Percentiles rank a stretch among this genome's conserved stretches.
Evolutionary conservation across 371 early-diverging fungal species (phyloP).

Genomic region (Amoeboaphelidium protococcarum): DNA sequence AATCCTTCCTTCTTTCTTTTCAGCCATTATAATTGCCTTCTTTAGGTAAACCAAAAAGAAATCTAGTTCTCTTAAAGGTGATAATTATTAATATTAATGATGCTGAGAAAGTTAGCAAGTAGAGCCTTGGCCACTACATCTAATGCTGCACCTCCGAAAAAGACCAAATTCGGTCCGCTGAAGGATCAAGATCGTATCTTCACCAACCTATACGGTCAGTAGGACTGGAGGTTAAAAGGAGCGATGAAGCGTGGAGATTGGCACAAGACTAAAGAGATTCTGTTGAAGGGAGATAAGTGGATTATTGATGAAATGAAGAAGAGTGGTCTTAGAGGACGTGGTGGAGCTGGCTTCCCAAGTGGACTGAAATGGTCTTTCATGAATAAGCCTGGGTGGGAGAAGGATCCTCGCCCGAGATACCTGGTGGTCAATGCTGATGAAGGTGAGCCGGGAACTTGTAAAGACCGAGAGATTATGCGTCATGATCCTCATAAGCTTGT

Average conservation of each 20-base stretch:
- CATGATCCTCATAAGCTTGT: constrained; percentile 92
- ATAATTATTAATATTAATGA: too few relatives aligned
- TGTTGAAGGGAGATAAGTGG: constrained; percentile 87
- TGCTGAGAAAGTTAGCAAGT: too few relatives aligned
- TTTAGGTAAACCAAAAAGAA: too few relatives aligned
- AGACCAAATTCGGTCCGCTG: constrained; percentile 10
- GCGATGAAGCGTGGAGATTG: constrained; percentile 87
- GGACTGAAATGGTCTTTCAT: constrained; percentile 96
- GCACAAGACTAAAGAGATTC: constrained; percentile 92
- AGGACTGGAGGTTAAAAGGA: constrained; percentile 65
- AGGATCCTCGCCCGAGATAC: constrained; percentile 50
- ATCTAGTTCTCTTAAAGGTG: too few relatives aligned
- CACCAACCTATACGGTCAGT: constrained; percentile 77
- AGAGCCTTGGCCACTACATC: too few relatives aligned
- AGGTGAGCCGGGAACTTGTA: constrained; percentile 93
- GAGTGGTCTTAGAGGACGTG: constrained; percentile 85
- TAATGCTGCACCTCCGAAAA: too few relatives aligned
- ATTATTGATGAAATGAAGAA: constrained; percentile 87
- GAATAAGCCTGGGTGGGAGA: constrained; percentile 67
- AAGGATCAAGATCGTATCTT: constrained; percentile 85
- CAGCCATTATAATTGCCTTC: too few relatives aligned
- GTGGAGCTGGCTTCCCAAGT: constrained; percentile 92
- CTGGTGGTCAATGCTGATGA: constrained; percentile 93
- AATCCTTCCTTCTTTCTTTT: too few relatives aligned
- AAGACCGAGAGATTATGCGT: constrained; percentile 88